phyloP scores from a whole-genome alignment of 1,284 basidiomycete species.

The Thecaphora thlaspeos region DNA sequence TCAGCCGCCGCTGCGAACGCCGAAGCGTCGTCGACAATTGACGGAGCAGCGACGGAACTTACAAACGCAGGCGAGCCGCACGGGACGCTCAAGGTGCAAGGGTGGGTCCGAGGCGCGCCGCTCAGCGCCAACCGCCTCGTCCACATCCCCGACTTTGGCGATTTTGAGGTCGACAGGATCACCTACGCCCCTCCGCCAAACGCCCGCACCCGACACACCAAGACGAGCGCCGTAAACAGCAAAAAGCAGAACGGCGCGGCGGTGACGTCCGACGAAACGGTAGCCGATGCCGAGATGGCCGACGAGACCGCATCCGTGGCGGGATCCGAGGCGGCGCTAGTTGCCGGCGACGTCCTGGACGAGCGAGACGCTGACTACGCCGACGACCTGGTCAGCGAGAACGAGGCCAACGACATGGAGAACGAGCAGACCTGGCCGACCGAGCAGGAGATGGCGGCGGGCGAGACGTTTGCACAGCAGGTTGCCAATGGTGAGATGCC shows the following conservation, averaged over 20 bases:
- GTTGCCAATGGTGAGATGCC: slow-evolving; percentile 27
- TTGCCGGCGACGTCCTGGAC: slow-evolving; percentile 66
- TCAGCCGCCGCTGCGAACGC: no score
- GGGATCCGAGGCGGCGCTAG: slow-evolving; percentile 27
- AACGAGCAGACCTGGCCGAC: slow-evolving; percentile 99
- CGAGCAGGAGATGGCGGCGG: slow-evolving; percentile 80
- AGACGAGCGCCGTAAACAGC: slow-evolving; percentile 16
- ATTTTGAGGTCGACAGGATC: slow-evolving; percentile 81
- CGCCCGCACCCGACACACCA: slow-evolving; percentile 20
- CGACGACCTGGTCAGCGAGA: slow-evolving; percentile 84
- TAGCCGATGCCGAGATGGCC: slow-evolving; percentile 13
- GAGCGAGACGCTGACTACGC: slow-evolving; percentile 66
- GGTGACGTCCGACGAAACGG: slow-evolving; percentile 3
- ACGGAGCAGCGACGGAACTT: no score
- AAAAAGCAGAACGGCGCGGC: slow-evolving; percentile 3
- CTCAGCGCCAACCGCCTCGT: slow-evolving; percentile 82
- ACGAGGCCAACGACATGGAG: slow-evolving; percentile 80
- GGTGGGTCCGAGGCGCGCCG: slow-evolving; percentile 75
- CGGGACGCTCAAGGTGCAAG: slow-evolving; percentile 71
- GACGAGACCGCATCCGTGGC: slow-evolving; percentile 42
- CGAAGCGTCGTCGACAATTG: no score
- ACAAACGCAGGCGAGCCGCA: slow-evolving; percentile 58
- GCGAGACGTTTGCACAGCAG: slow-evolving; percentile 22
- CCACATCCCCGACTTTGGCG: slow-evolving; percentile 84
- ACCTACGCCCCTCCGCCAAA: slow-evolving; percentile 36